Evolutionary conservation across 2,329 filamentous ascomycete species (phyloP).

Genomic region (Sphaerulina musiva): DNA sequence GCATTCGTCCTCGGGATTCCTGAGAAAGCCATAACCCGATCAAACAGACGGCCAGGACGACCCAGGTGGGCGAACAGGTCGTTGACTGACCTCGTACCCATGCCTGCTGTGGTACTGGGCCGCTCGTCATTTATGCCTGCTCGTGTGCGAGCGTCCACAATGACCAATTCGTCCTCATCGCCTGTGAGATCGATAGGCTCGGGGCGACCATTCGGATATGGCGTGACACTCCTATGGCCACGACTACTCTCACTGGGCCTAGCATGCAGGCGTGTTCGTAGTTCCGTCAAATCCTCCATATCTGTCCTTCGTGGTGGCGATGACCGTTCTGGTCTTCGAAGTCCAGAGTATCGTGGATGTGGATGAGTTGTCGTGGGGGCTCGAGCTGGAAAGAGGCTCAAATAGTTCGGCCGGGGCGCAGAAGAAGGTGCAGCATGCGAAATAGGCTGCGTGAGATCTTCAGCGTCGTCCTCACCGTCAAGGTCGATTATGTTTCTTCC

Average conservation of each 20-base stretch:
- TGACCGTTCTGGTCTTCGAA: slow-evolving; percentile 14
- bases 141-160: slow-evolving; percentile 18
- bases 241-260: not conserved
- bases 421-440: slow-evolving; percentile 6
- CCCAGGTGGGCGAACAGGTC: not conserved
- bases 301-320: not conserved
- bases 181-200: slow-evolving; percentile 33
- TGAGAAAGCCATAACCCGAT: not conserved
- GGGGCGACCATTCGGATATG: slow-evolving; percentile 19
- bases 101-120: slow-evolving; percentile 22
- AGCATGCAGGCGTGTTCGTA: slow-evolving; percentile 27
- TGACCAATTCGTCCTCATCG: slow-evolving; percentile 30
- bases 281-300: slow-evolving; percentile 35
- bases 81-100: slow-evolving; percentile 19
- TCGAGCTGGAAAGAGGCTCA: slow-evolving; percentile 10
- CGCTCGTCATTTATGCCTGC: slow-evolving; percentile 22
- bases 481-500: slow-evolving; percentile 41
- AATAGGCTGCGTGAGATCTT: not conserved
- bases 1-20: not conserved
- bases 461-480: slow-evolving; percentile 19
- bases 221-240: slow-evolving; percentile 20
- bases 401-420: slow-evolving; percentile 11
- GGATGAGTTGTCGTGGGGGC: slow-evolving; percentile 2
- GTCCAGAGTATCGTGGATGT: slow-evolving; percentile 16
- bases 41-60: not conserved